Evolutionary conservation across 345 rosid species (phyloP).

Genomic region (Eucalyptus marginata): DNA sequence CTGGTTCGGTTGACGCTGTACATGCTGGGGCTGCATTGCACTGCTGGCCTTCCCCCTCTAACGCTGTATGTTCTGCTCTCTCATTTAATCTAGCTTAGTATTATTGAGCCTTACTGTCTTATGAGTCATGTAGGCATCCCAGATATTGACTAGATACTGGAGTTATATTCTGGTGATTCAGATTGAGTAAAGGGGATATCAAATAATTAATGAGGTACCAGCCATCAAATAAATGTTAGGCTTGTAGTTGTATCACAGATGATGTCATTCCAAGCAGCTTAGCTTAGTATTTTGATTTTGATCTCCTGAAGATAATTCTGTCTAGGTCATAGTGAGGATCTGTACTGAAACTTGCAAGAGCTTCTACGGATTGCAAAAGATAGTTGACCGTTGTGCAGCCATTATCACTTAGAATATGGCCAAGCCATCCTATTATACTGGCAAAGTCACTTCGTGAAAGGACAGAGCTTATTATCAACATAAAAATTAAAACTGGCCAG

Average conservation of each 20-base stretch:
- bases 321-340: neutral
- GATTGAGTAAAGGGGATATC: neutral
- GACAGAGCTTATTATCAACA: neutral
- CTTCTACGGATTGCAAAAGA: neutral
- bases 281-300: neutral
- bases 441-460: neutral
- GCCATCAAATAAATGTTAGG: neutral
- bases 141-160: neutral
- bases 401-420: neutral
- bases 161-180: neutral
- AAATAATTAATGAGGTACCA: neutral
- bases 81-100: neutral
- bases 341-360: neutral
- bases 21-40: conserved; percentile 97
- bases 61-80: conserved; percentile 39
- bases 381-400: neutral
- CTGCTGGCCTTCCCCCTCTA: conserved; percentile 96
- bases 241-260: neutral
- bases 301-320: neutral
- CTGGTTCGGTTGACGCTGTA: conserved; percentile 77
- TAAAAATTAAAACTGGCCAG: neutral
- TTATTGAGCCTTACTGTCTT: neutral
- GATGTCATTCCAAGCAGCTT: neutral
- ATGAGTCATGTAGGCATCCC: neutral
- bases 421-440: neutral